Conservation (phyloP, 2,329 filamentous ascomycete genomes). For the Pseudogymnoascus sp. region DNA sequence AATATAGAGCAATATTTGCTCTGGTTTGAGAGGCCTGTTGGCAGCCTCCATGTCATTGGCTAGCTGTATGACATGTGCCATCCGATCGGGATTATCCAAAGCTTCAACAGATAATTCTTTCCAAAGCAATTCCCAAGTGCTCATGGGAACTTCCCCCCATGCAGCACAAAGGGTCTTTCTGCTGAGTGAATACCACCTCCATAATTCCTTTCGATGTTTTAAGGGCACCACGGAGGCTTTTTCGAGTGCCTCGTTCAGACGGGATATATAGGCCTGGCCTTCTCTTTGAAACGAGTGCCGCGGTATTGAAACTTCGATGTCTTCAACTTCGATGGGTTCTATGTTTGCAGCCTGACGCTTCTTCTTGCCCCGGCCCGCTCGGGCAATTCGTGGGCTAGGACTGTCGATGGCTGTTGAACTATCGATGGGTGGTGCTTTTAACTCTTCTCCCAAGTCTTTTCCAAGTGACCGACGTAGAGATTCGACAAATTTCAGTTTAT, state of each 20-base stretch:
- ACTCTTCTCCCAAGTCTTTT: not conserved
- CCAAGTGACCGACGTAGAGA: not conserved
- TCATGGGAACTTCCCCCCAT: constrained; percentile 48
- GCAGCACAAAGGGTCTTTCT: constrained; percentile 37
- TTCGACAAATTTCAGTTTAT: not conserved
- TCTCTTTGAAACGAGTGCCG: constrained; percentile 9
- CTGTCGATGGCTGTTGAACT: not conserved
- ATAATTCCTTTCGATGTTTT: constrained; percentile 30
- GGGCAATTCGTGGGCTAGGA: not conserved
- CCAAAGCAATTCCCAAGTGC: constrained; percentile 61
- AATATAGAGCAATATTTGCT: constrained; percentile 57
- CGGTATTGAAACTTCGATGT: constrained; percentile 8
- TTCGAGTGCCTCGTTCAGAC: constrained; percentile 12
- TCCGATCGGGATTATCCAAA: constrained; percentile 45
- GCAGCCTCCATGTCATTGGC: constrained; percentile 57
- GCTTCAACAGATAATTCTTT: constrained; percentile 43
- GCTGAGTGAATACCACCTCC: constrained; percentile 43
- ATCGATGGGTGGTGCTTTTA: not conserved
- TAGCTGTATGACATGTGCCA: constrained; percentile 52
- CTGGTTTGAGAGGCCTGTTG: constrained; percentile 43
- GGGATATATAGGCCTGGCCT: constrained; percentile 8
- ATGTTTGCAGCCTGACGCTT: not conserved
- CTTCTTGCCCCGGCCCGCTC: not conserved
- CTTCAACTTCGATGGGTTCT: not conserved
- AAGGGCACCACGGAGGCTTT: not conserved